Evolutionary conservation across 768 basidiomycete species (phyloP).

Genomic region (Rhizopogon roseolus): DNA sequence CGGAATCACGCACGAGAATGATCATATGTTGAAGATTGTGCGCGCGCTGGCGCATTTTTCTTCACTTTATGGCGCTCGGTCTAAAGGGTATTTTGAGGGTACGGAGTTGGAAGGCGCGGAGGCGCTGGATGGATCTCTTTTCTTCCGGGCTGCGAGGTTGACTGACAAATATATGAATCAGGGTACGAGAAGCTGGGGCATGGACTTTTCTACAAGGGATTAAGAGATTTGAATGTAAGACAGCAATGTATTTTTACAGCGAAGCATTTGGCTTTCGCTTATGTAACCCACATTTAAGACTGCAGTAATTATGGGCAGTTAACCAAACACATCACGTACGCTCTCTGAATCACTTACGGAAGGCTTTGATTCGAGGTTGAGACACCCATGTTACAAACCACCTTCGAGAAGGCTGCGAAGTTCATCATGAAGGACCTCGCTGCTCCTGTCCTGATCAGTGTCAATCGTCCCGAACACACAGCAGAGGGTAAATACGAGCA

Average conservation of each 20-base stretch:
- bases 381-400: neutral
- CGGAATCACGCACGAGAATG: slow-evolving; percentile 28
- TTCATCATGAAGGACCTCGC: neutral
- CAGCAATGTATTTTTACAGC: too few relatives aligned
- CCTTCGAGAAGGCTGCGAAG: neutral
- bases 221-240: too few relatives aligned
- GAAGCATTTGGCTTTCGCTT: too few relatives aligned
- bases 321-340: too few relatives aligned
- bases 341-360: too few relatives aligned
- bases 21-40: slow-evolving; percentile 29
- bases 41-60: slow-evolving; percentile 29
- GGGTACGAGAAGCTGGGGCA: too few relatives aligned
- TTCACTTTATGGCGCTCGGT: slow-evolving; percentile 23
- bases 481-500: neutral
- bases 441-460: neutral
- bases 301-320: too few relatives aligned
- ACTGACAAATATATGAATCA: slow-evolving; percentile 19
- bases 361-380: too few relatives aligned
- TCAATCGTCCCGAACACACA: neutral
- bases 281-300: too few relatives aligned
- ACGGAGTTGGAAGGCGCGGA: slow-evolving; percentile 27
- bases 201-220: too few relatives aligned
- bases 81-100: slow-evolving; percentile 19
- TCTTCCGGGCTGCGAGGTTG: slow-evolving; percentile 25
- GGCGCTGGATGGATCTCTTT: slow-evolving; percentile 30